Percentiles rank a stretch among this genome's conserved stretches.
Conservation (phyloP, 2,329 filamentous ascomycete species). For the Aspergillus novofumigatus region DNA sequence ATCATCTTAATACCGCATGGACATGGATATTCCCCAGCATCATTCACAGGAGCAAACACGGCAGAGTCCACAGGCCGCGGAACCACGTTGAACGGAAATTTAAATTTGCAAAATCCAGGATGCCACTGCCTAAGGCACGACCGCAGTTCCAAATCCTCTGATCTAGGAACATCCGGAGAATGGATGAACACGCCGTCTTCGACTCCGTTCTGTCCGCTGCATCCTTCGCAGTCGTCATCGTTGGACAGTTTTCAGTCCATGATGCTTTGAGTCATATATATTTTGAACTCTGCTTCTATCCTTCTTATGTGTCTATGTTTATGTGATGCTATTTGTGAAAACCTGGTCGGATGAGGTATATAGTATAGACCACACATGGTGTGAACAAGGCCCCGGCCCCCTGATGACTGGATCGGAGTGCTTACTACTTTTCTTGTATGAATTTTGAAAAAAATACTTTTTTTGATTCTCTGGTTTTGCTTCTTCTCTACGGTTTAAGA, state of each 20-base stretch:
- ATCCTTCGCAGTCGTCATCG: neutral
- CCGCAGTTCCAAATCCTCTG: neutral
- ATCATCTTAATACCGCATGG: constrained; percentile 13
- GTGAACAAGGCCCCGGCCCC: neutral
- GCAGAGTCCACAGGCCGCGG: neutral
- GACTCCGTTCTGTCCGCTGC: constrained; percentile 3
- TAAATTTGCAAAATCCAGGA: neutral
- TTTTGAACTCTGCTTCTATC: neutral
- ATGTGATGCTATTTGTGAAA: neutral
- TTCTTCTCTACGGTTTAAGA: neutral
- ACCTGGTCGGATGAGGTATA: neutral
- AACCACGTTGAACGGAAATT: neutral
- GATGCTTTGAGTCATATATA: constrained; percentile 2
- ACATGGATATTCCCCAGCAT: neutral
- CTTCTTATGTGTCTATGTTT: neutral
- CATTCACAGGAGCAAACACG: neutral
- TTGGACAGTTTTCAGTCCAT: neutral
- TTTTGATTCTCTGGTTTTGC: too few relatives aligned
- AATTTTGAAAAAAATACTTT: neutral
- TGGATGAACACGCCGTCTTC: neutral
- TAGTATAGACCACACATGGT: neutral
- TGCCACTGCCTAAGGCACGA: neutral
- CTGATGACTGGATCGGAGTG: neutral
- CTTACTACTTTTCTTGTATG: neutral
- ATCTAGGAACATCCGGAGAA: neutral